phyloP scores from a whole-genome alignment of 345 rosid species.

The Rhodomyrtus tomentosa region DNA sequence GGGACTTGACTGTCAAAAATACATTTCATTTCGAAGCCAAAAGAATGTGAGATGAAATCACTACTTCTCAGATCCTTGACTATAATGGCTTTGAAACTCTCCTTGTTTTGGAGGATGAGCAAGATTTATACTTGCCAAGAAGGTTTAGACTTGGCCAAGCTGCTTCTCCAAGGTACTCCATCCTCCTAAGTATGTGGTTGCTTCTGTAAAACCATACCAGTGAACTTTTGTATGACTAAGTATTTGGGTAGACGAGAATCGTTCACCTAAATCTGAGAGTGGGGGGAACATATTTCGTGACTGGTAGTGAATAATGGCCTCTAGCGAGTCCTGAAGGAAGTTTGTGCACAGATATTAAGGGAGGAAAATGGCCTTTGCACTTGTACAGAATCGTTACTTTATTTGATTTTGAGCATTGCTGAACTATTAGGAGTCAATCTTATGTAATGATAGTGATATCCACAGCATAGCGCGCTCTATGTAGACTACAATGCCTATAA shows the following conservation, averaged over 20 bases:
- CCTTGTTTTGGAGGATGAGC: not conserved
- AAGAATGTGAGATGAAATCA: not conserved
- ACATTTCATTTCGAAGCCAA: not conserved
- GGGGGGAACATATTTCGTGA: not conserved
- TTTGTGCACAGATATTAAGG: not conserved
- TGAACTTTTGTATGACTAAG: not conserved
- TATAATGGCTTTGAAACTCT: not conserved
- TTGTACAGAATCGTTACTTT: not conserved
- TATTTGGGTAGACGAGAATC: not conserved
- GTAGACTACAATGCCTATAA: not conserved
- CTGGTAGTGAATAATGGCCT: not conserved
- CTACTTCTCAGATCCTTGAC: not conserved
- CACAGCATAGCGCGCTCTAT: not conserved
- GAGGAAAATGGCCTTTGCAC: not conserved
- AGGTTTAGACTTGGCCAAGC: not conserved
- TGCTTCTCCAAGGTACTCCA: not conserved
- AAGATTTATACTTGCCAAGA: not conserved
- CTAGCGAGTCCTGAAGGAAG: not conserved
- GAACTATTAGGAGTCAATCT: not conserved
- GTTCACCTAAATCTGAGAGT: not conserved
- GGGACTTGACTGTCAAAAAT: not conserved
- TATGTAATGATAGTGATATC: not conserved
- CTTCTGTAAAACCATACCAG: not conserved
- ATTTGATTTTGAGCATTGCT: not conserved
- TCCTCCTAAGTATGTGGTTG: not conserved